Evolutionary conservation across 768 basidiomycete species (phyloP), one percentile per base, ranked within the genome.

Genomic region (Calvatia gigantea): DNA sequence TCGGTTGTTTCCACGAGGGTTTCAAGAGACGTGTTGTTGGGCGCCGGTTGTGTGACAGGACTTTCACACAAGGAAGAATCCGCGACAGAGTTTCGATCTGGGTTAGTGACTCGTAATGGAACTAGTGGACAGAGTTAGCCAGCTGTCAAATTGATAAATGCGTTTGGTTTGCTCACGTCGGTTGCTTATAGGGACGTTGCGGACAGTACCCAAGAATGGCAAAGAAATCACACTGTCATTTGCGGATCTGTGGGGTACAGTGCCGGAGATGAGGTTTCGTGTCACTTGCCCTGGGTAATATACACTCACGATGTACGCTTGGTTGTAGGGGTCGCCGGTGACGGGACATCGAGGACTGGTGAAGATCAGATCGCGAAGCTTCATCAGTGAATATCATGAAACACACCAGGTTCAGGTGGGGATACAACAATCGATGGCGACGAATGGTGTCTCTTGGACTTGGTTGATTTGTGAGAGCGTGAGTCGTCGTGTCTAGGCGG

Each of bases 171-270:
- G 65, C 74, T 38, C 57, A 78, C 78, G 60, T 65, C 77, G 74
- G 67, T 81, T 74, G 53, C 75, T 72, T 19, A 70, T 64, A 23
- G 79, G 79, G 14, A 81, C 79, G 53, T 72, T 71, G 33, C 77
- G 69, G 33, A 81, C 69, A 67, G 75, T 71, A 56, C 72, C 74
- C 54, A 81, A 67, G 53, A 75, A 68, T 21, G 79, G 79, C n/a
- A 81, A 67, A 12, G 77, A 79, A 61, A 75, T 75, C 31, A 81
- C 79, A 52, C 79, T 80, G 43, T 72, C 71, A 28, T 72, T 70
- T 45, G 76, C 74, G 50, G 75, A 74, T 23, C 77, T 77, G 57
- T 46, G 68, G 33, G 69, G 62, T 50, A 62, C 65, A 32, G 67
- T 69, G 39, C 66, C 50, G 41, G 29, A 33, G 48, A 17, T 41